phyloP scores from a whole-genome alignment of 176 grass and related monocot species.

The Puccinellia tenuiflora region DNA sequence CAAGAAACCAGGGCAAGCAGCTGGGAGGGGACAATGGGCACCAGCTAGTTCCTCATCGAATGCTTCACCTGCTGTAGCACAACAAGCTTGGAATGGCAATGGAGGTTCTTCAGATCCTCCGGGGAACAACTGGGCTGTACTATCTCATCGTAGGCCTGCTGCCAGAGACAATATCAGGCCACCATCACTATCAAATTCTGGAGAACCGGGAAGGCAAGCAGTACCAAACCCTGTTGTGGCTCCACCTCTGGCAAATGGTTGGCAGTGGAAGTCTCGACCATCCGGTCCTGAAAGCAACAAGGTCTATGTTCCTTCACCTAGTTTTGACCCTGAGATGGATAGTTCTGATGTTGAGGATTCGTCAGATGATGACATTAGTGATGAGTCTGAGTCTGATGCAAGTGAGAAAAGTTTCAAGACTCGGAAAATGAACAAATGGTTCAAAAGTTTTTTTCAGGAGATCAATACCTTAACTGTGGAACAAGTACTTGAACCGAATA shows the following conservation, averaged over 20 bases:
- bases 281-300: slow-evolving; percentile 37
- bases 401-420: slow-evolving; percentile 66
- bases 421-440: slow-evolving; percentile 68
- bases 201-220: slow-evolving; percentile 27
- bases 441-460: slow-evolving; percentile 63
- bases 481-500: slow-evolving; percentile 54
- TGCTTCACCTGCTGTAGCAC: slow-evolving; percentile 26
- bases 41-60: slow-evolving; percentile 11
- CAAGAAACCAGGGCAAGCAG: slow-evolving; percentile 46
- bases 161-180: slow-evolving; percentile 37
- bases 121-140: slow-evolving; percentile 29
- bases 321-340: slow-evolving; percentile 35
- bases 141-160: slow-evolving; percentile 33
- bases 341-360: slow-evolving; percentile 7
- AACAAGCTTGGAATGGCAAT: slow-evolving; percentile 36
- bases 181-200: slow-evolving; percentile 25
- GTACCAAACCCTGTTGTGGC: slow-evolving; percentile 22
- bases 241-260: slow-evolving; percentile 48
- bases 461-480: slow-evolving; percentile 54
- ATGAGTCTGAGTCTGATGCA: slow-evolving; percentile 75
- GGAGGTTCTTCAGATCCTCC: slow-evolving; percentile 28
- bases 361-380: slow-evolving; percentile 62
- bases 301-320: slow-evolving; percentile 20
- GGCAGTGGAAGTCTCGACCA: slow-evolving; percentile 54
- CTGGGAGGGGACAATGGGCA: slow-evolving; percentile 30